These are phyloP conservation scores for Trichosanthes truncata DNA, from an alignment of 306 rosid genomes.

Conservation along the genomic window DNA sequence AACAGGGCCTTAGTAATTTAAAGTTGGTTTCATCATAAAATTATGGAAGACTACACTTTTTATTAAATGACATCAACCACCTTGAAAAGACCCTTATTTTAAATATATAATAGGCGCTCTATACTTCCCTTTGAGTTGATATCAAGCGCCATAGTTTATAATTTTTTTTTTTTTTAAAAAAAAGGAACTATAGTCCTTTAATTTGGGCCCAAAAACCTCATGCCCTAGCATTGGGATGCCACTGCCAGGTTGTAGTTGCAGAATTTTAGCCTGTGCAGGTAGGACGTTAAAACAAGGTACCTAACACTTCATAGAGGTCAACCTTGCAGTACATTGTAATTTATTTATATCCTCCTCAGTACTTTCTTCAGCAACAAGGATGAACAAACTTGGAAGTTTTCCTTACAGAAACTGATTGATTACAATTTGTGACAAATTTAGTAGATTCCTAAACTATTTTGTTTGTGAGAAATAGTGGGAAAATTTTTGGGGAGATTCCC, in stretches of 20 bases:
- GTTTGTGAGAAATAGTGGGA: not conserved
- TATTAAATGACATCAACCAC: not conserved
- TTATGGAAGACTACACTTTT: not conserved
- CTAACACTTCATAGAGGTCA: not conserved
- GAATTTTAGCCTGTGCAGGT: not conserved
- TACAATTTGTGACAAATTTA: not conserved
- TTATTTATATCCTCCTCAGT: not conserved
- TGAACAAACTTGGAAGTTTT: not conserved
- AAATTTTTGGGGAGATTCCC: not conserved
- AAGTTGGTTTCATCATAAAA: not conserved
- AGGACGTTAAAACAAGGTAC: not conserved
- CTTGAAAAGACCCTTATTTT: not conserved
- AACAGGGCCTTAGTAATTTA: not conserved
- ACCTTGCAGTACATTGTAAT: not conserved
- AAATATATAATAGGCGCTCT: not conserved
- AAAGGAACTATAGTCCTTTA: not conserved
- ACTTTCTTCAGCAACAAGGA: not conserved
- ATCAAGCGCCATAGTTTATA: not conserved
- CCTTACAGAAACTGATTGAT: not conserved
- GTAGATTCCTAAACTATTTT: not conserved
- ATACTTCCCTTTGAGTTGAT: not conserved
- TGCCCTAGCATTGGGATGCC: not conserved
- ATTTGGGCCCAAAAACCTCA: not conserved
- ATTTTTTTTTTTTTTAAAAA: not conserved
- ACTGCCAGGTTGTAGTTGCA: not conserved